Base-by-base conservation (phyloP, 2,329 filamentous ascomycete genomes). In the Ceratocystis diversiconidia region DNA sequence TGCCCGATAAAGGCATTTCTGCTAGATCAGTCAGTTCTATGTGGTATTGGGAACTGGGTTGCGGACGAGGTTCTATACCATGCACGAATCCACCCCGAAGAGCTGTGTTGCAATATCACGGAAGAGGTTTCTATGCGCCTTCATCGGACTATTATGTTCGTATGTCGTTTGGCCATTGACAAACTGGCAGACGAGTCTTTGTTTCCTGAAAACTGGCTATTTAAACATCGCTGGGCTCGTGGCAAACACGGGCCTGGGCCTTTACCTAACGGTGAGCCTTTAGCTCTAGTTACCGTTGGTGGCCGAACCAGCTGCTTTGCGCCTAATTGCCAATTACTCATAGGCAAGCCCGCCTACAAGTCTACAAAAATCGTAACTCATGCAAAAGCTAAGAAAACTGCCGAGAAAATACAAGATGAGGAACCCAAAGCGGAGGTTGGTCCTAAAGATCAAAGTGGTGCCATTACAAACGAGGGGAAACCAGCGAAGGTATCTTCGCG, bases 21-120 rank as follows among this genome's bases (percentile, higher is more conserved):
- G 12, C 80, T 97, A 2, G 90, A 97, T 72, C 94, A 99, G 75
- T 81, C 85, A 19, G 88, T 88, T 73, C 88, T 97, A 68, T 94
- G 89, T 71, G 94, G 94, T 6, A 89, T 99, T 68, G 94, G 94
- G 0, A 97, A 97, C 73, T 99, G 92, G 92, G 92, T 99, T 64
- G 91, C 87, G 0, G 94, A 99, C 72, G 94, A 99, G 74, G 86
- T 96, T 5, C 78, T 99, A 63, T 99, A 92, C 72, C 87, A 97
- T 70, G 88, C 94, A 4, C 85, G 82, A 62, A 81, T 97, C 17
- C 92, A 99, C 70, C 94, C 94, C 0, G 92, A 96, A 73, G 90
- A 96, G 73, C 95, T 95, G 76, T 90, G 87, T 75, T 86, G 96
- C 71, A 88, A 89, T 0, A 88, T 97, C 70, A 80, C 74, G 68